Conservation (phyloP, 2,329 filamentous ascomycete species). For the Trichoderma brevicompactum region DNA sequence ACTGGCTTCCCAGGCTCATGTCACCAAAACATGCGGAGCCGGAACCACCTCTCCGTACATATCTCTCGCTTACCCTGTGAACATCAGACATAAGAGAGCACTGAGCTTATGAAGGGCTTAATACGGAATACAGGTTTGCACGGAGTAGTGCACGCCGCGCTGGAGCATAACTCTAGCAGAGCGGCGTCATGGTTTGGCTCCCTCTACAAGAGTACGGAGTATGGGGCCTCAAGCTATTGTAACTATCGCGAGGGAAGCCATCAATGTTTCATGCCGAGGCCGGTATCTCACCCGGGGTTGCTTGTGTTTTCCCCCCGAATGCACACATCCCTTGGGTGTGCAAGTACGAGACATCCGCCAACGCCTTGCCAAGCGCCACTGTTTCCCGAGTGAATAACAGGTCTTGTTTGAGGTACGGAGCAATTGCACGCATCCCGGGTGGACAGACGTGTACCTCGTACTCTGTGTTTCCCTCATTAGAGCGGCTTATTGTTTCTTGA, state of each 20-base stretch:
- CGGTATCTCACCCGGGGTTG: constrained; percentile 16
- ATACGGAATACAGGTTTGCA: neutral
- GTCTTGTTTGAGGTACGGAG: neutral
- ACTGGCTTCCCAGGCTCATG: constrained; percentile 3
- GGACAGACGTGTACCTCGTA: neutral
- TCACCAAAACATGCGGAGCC: neutral
- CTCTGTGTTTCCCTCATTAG: neutral
- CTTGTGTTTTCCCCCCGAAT: neutral
- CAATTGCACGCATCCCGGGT: neutral
- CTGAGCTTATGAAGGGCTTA: neutral
- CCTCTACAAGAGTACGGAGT: no score
- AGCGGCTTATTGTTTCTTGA: constrained; percentile 1
- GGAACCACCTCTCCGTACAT: neutral
- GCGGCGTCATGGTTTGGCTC: neutral
- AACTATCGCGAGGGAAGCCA: neutral
- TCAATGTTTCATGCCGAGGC: constrained; percentile 12
- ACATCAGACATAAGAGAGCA: neutral
- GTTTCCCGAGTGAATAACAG: neutral
- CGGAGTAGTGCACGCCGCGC: neutral
- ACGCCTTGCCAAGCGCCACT: neutral
- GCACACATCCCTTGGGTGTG: constrained; percentile 7
- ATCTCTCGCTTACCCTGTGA: neutral
- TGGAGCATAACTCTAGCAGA: neutral
- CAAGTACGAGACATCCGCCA: neutral
- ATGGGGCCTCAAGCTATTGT: no score